A percentile compares a stretch with the other conserved stretches of the same genome.
Evolutionary conservation across 1,139 yeast genomes (phyloP).

Genomic region (Tardiomyces depauwii): DNA sequence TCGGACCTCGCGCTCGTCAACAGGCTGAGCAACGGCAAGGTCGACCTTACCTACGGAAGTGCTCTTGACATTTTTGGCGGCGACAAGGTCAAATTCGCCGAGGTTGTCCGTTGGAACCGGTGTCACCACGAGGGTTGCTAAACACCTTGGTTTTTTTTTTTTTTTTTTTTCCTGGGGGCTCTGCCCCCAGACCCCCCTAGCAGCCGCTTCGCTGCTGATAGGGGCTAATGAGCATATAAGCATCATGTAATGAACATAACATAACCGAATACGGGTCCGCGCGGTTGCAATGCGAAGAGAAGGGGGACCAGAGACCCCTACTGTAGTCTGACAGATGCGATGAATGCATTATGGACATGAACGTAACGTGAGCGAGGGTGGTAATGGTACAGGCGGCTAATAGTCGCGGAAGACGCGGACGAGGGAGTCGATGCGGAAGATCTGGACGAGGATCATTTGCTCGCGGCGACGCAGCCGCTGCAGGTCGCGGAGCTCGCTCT

Average conservation of each 20-base stretch:
- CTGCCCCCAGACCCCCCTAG: no score
- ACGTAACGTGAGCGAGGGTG: no score
- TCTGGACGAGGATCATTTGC: slow-evolving; percentile 23
- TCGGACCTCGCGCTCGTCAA: slow-evolving; percentile 58
- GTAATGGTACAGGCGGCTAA: slow-evolving; percentile 7
- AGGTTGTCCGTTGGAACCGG: slow-evolving; percentile 62
- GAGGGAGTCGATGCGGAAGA: slow-evolving; percentile 25
- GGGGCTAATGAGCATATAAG: no score
- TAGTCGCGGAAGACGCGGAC: slow-evolving; percentile 31
- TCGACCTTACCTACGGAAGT: slow-evolving; percentile 87
- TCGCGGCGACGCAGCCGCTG: slow-evolving; percentile 34
- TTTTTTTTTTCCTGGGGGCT: no score
- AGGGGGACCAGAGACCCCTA: no score
- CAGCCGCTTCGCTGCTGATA: no score
- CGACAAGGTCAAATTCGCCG: slow-evolving; percentile 56
- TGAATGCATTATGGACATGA: no score
- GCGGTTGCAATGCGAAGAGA: no score
- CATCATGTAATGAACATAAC: no score
- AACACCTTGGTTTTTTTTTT: no score
- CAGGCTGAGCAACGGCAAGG: slow-evolving; percentile 60
- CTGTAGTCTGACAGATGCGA: no score
- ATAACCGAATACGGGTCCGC: no score
- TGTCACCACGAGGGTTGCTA: not conserved
- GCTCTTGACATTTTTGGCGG: slow-evolving; percentile 95
- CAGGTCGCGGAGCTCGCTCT: slow-evolving; percentile 64